These are phyloP conservation scores for Komagataella mondaviorum DNA, from an alignment of 805 yeast genomes.

Conservation along the genomic window DNA sequence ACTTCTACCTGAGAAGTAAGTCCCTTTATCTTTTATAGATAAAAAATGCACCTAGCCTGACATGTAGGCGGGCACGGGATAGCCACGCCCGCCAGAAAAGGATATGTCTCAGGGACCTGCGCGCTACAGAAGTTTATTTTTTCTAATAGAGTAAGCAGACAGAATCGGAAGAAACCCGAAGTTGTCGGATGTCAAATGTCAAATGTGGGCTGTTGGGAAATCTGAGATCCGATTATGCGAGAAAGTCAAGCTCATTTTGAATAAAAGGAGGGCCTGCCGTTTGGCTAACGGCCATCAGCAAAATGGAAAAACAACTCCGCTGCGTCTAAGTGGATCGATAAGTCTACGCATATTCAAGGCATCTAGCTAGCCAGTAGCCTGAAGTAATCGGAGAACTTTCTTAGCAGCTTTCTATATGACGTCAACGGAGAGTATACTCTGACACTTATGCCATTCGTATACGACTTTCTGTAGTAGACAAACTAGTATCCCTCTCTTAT, in stretches of 20 bases:
- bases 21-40: neutral
- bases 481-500: too few relatives aligned
- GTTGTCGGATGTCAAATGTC: neutral
- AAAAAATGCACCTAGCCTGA: neutral
- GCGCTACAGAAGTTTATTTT: neutral
- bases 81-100: neutral
- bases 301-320: neutral
- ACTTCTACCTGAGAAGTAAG: conserved; percentile 4
- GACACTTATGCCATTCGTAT: too few relatives aligned
- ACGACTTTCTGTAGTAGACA: too few relatives aligned
- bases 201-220: neutral
- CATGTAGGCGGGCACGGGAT: neutral
- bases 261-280: too few relatives aligned
- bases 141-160: neutral
- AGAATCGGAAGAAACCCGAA: neutral
- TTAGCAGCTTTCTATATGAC: too few relatives aligned
- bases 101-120: neutral
- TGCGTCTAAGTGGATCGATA: too few relatives aligned
- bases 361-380: too few relatives aligned
- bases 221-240: neutral
- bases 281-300: neutral
- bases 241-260: neutral
- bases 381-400: too few relatives aligned
- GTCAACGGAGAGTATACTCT: too few relatives aligned
- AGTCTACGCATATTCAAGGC: too few relatives aligned